Conservation (phyloP, 2,329 filamentous ascomycete species). For the Fusarium longipes region DNA sequence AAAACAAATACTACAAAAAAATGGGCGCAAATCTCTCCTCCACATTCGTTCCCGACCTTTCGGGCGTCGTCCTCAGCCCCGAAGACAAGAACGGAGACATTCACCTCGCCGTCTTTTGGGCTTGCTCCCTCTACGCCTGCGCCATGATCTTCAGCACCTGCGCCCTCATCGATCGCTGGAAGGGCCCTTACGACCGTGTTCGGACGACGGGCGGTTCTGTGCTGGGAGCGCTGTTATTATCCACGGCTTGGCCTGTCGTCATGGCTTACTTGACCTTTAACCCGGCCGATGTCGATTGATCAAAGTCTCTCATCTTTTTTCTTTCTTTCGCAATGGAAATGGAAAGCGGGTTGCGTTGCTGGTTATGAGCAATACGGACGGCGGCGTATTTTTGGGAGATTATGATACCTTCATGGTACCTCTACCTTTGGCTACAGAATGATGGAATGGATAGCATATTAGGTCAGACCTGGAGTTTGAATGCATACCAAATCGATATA, state of each 20-base stretch:
- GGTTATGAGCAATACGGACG: slow-evolving; percentile 18
- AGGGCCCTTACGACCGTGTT: slow-evolving; percentile 52
- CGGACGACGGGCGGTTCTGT: slow-evolving; percentile 46
- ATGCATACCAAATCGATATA: slow-evolving; percentile 36
- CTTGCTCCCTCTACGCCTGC: slow-evolving; percentile 50
- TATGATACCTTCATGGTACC: neutral
- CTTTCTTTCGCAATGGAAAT: too few species aligned
- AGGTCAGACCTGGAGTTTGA: slow-evolving; percentile 37
- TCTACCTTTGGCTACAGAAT: neutral
- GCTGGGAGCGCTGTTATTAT: slow-evolving; percentile 49
- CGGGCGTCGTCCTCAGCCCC: slow-evolving; percentile 49
- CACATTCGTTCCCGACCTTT: slow-evolving; percentile 53
- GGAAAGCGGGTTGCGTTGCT: neutral
- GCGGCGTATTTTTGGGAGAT: slow-evolving; percentile 17
- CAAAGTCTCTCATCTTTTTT: neutral
- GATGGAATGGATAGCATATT: slow-evolving; percentile 24
- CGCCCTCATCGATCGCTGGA: slow-evolving; percentile 57
- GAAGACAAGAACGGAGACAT: slow-evolving; percentile 49
- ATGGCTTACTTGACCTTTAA: slow-evolving; percentile 50
- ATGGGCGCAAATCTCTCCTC: slow-evolving; percentile 59
- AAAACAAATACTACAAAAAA: slow-evolving; percentile 13
- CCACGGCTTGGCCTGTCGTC: slow-evolving; percentile 53
- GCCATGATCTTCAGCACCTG: slow-evolving; percentile 58
- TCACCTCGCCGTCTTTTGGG: slow-evolving; percentile 52
- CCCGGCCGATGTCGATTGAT: slow-evolving; percentile 13